These are phyloP conservation scores for Podaxis mareebaensis DNA, from an alignment of 768 basidiomycete genomes.

Conservation along the genomic window DNA sequence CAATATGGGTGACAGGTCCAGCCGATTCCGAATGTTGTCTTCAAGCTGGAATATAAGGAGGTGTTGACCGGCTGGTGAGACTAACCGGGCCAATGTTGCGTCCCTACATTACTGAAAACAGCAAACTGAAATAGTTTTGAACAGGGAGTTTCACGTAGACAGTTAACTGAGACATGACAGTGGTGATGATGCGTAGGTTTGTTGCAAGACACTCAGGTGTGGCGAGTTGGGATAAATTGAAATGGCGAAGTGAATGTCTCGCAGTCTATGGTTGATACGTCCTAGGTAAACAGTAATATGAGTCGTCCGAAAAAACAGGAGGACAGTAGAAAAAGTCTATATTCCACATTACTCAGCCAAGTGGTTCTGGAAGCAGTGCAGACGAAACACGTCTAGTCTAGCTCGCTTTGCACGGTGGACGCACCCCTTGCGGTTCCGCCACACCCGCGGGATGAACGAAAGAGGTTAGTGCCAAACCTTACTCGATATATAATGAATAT, in stretches of 20 bases:
- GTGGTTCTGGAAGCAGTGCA: background rate
- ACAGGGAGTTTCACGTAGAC: background rate
- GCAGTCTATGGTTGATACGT: background rate
- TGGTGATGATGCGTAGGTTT: conserved; percentile 15
- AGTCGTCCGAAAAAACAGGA: background rate
- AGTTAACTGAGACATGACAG: conserved; percentile 8
- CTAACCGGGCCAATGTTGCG: background rate
- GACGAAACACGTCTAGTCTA: background rate
- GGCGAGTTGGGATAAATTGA: background rate
- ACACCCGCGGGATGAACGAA: background rate
- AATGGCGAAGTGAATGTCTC: background rate
- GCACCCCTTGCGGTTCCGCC: conserved; percentile 1
- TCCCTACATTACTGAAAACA: background rate
- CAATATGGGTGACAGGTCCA: conserved; percentile 5
- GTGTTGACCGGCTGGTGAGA: background rate
- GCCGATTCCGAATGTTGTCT: background rate
- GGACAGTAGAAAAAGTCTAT: background rate
- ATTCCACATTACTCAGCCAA: background rate
- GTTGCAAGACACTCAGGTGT: conserved; percentile 1
- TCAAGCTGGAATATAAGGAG: background rate
- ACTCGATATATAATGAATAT: background rate
- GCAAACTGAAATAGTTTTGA: background rate
- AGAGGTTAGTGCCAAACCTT: conserved; percentile 9
- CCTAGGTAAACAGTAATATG: background rate
- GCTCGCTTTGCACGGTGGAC: background rate